Base-by-base conservation (phyloP, 164 flowering plant genomes). In the Aristolochia contorta region DNA sequence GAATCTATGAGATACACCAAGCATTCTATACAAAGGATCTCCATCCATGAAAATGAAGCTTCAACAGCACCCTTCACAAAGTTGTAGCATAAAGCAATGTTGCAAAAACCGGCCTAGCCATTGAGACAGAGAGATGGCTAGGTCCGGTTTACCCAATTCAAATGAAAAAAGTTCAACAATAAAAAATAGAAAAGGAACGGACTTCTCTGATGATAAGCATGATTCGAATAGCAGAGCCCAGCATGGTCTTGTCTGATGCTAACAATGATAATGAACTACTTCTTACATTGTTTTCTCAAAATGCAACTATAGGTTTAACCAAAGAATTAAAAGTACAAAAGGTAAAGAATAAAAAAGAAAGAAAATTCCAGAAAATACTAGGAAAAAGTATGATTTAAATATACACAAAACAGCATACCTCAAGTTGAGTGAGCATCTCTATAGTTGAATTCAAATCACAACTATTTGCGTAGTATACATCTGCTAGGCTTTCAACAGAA, bases 391-490 rank as follows among this genome's bases (percentile, higher is more conserved):
- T 49, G 15, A 20, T 10, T 56, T 30, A 25, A 16, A 46, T 18
- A 46, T 18, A n/a, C 27, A 18, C 8, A 18, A 63, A n/a, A 22
- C 50, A 67, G 49, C 50, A 61, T 78, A 94, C 99, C 97, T 91
- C 99, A 30, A 94, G 86, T 78, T 91, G 97, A 62, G 86, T 81
- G 65, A 94, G 96, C 90, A 91, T 94, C 73, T 94, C 99, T 41
- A 89, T 78, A 18, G 99, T 94, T 65, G 76, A 62, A 72, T 83
- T 84, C 80, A 94, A 69, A 70, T 94, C 91, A 72, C 96, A 81
- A n/a, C 82, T 86, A 79, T 82, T 91, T 27, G 96, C 85, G 75
- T 71, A 79, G 71, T 78, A 94, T 47, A 89, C 96, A 60, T 85
- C 99, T 25, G 90, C 86, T 24, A 91, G 96, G 76, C 99, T 91